Evolutionary conservation across 768 basidiomycete species (phyloP).

Genomic region (Lactarius psammicola): DNA sequence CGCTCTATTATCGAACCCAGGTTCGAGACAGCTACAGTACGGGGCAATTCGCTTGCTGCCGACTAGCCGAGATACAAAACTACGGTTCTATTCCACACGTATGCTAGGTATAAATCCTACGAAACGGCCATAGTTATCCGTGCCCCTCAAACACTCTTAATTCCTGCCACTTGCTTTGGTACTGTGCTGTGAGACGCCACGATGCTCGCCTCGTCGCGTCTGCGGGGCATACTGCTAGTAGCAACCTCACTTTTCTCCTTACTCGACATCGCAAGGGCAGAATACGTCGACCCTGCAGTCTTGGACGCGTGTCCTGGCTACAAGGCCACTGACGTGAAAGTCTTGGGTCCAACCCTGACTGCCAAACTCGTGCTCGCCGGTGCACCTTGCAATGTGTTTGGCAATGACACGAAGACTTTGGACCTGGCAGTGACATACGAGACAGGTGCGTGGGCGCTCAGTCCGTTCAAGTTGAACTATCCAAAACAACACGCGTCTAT

Average conservation of each 20-base stretch:
- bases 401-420: conserved; percentile 49
- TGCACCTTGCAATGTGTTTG: conserved; percentile 57
- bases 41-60: neutral
- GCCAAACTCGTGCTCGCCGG: conserved; percentile 55
- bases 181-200: neutral
- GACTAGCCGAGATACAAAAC: neutral
- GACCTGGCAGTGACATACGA: conserved; percentile 56
- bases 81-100: too few species aligned
- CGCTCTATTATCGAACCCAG: too few species aligned
- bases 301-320: conserved; percentile 65
- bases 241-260: neutral
- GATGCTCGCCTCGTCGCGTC: neutral
- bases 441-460: conserved; percentile 41
- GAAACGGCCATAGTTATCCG: neutral
- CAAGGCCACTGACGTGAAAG: conserved; percentile 46
- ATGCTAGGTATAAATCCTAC: neutral
- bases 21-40: too few species aligned
- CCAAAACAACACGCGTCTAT: too few species aligned
- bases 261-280: conserved; percentile 26
- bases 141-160: neutral
- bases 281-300: conserved; percentile 30
- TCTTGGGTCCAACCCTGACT: conserved; percentile 41
- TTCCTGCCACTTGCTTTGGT: neutral
- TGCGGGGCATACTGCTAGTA: neutral
- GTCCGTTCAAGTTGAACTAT: neutral